Base-by-base conservation (phyloP, 805 yeast genomes). In the Vanderwaltozyma verrucispora region DNA sequence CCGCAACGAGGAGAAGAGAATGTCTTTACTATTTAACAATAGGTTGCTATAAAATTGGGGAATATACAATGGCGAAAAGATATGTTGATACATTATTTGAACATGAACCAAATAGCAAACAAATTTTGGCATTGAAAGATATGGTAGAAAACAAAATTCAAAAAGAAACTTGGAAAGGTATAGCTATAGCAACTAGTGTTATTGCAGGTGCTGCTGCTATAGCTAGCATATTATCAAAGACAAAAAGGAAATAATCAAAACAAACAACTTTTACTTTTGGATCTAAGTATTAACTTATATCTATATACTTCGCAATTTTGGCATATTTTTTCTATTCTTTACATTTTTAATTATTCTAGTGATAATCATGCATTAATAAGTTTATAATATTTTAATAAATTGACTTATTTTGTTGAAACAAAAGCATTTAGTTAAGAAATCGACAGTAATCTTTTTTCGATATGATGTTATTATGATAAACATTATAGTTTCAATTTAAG, bases 21-120 rank as follows among this genome's bases (percentile, higher is more conserved):
- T 80, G 94, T 40, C 67, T 92, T 26, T 92, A 86, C 54, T 92
- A 92, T 58, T 64, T 92, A 42, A 73, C 94, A 4, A 67, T 92
- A 34, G 97, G 96, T 0, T 79, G 92, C 36, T 88, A 71, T 60
- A 89, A 89, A 58, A 65, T 86, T 6, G 94, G 94, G 10, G 96
- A 92, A 53, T 87, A 79, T 54, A 64, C 80, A 28, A 83, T 85
- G 54, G 86, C 96, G 3, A 75, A 92, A 49, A 66, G 89, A 46
- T 92, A 89, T 57, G 75, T 85, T 4, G 95, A 88, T 41, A 74
- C 82, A 1, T 62, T 92, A 45, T 65, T 84, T 30, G 66, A 68
- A 32, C 77, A 78, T 45, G 98, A 94, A 59, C 96, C 96, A 0
- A 80, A 77, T 18, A 88, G 87, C 56, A 58, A 67, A 21, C 96